phyloP scores from a whole-genome alignment of 2,329 filamentous ascomycete genomes.

The Claviceps quebecensis region DNA sequence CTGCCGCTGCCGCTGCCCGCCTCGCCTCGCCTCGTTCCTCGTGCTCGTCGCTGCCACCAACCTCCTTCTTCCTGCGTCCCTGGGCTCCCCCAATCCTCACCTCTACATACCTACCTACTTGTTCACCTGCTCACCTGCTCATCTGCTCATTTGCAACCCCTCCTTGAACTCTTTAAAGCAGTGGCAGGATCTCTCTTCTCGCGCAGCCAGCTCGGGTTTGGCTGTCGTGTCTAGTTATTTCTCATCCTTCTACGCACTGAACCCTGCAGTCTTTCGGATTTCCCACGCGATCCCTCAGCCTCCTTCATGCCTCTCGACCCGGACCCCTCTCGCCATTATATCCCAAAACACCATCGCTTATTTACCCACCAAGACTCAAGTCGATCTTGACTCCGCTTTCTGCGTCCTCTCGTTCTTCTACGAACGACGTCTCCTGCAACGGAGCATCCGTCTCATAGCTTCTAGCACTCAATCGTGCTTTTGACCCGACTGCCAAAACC shows the following conservation, averaged over 20 bases:
- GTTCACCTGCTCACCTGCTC: background rate
- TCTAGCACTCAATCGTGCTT: background rate
- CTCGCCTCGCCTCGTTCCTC: background rate
- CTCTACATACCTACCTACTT: background rate
- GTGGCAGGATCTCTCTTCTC: background rate
- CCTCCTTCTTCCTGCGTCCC: constrained; percentile 4
- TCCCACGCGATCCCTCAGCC: background rate
- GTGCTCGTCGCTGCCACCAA: constrained; percentile 4
- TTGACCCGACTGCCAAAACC: background rate
- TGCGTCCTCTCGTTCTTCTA: constrained; percentile 6
- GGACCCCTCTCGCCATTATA: background rate
- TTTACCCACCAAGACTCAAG: constrained; percentile 2
- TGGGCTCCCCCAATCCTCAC: constrained; percentile 3
- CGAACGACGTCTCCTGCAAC: background rate
- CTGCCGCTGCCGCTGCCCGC: background rate
- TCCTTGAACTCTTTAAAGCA: background rate
- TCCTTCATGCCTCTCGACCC: constrained; percentile 3
- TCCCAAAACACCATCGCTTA: constrained; percentile 3
- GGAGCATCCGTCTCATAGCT: background rate
- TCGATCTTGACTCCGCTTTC: background rate
- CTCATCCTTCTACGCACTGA: background rate
- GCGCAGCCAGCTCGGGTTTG: background rate
- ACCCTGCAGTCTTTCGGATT: background rate
- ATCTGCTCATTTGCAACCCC: constrained; percentile 1
- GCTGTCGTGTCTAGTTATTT: background rate